A percentile compares a stretch with the other conserved stretches of the same genome.
Evolutionary conservation across 305 asterid species (phyloP).

Genomic region (Andrographis paniculata): DNA sequence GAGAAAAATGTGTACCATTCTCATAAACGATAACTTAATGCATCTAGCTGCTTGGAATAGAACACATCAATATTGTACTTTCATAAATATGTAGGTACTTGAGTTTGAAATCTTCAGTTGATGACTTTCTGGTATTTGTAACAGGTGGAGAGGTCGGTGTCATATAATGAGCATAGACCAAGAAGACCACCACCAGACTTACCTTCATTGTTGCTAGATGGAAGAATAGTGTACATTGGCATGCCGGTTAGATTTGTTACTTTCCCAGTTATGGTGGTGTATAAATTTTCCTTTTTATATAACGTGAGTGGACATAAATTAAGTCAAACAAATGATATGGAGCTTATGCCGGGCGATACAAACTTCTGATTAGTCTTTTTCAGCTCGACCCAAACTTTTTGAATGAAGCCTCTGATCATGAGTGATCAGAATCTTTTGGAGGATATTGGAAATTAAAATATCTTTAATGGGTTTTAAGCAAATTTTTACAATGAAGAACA

Average conservation of each 20-base stretch:
- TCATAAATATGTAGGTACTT: neutral
- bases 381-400: too few relatives aligned
- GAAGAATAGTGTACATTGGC: slow-evolving; percentile 83
- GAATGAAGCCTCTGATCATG: too few relatives aligned
- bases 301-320: neutral
- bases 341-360: too few relatives aligned
- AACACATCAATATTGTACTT: neutral
- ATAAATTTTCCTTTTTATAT: neutral
- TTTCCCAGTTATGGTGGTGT: slow-evolving; percentile 7
- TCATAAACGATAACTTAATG: too few relatives aligned
- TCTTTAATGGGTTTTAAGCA: too few relatives aligned
- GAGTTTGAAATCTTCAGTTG: slow-evolving; percentile 4
- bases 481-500: neutral
- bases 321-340: too few relatives aligned
- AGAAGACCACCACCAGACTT: slow-evolving; percentile 85
- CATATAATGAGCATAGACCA: slow-evolving; percentile 62
- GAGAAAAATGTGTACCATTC: too few relatives aligned
- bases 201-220: slow-evolving; percentile 68
- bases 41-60: too few relatives aligned
- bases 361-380: too few relatives aligned
- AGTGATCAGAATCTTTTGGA: too few relatives aligned
- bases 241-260: slow-evolving; percentile 58
- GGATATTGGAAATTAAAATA: too few relatives aligned
- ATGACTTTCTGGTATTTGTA: slow-evolving; percentile 19
- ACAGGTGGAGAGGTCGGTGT: slow-evolving; percentile 74